Base-by-base conservation (phyloP, 768 basidiomycete species). In the Brasilioporus rufonigricans region DNA sequence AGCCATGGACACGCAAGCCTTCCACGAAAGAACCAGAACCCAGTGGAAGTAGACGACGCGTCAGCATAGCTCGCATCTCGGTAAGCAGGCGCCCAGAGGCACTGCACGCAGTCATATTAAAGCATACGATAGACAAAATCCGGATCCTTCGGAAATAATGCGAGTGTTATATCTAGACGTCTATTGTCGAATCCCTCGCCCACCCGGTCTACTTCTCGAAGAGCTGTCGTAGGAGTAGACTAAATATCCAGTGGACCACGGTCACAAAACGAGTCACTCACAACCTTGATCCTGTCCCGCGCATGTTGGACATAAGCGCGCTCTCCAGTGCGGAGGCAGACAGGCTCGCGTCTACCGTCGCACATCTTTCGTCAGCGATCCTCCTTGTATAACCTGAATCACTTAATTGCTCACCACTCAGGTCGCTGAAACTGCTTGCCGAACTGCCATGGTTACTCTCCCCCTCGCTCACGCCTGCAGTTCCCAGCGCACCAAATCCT, bases 281-380 rank as follows among this genome's bases (percentile, higher is more conserved):
- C 90, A 89, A 66, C 53, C 83, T 81, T 12, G 90, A 90, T 4
- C 84, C 80, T 38, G 78, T 78, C 16, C 79, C 80, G 18, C 81
- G 81, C 53, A 86, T 82, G 66, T 91, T 90, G 4, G 89, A 92
- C 71, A 87, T 74, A 44, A 90, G 68, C 0, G 89, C 89, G 60
- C 90, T 92, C 65, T 91, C 90, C 57, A 93, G 66, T 5, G 86
- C 90, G 38, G 90, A 91, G 8, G 82, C 82, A 18, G 89, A 91
- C 36, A 93, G 68, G 66, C 88, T 89, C 12, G 83, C 80, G 61
- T 90, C 88, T 89, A 40, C 16, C 46, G 47, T 26, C 11, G 27
- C 19, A 21, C 11, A 31, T 16, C 13, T 48, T 18, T 35, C 21
- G 12, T 50, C 27, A 57, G 52, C 35, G 5, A 61, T 1, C 52